Base-by-base conservation (phyloP, 257 asterid genomes). In the Fraxinus excelsior region DNA sequence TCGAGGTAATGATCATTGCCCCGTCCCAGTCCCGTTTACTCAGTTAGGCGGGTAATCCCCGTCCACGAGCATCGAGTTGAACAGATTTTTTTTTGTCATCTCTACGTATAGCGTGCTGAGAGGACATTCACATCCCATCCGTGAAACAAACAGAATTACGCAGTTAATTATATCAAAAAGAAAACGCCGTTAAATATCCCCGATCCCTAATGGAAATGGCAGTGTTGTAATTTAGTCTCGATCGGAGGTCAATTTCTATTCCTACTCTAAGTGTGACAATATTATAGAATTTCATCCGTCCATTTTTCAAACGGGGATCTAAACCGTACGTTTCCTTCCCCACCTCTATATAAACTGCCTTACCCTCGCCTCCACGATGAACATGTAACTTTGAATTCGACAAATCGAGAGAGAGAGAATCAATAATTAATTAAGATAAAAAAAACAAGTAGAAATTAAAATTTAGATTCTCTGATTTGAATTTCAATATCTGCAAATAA, bases 251-350 rank as follows among this genome's bases (percentile, higher is more conserved):
- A 6, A 7, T 56, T 19, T 1, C 7, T 4, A 7, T 1, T 16
- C 16, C 21, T 6, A 53, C 64, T 4, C 64, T 53, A 14, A 18
- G 25, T 11, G 11, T 11, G 49, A 40, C 16, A 11, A 40, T 11
- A 23, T 0, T 18, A 49, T 49, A 7, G 5, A 84, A 85, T 87
- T 87, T 2, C 37, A 66, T 2, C 88, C 87, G 85, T 84, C 38
- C 0, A 60, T n/a, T 18, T 7, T 7, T 11, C 26, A 23, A 19
- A 26, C n/a, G 6, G 12, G 26, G 76, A 81, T 81, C 84, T 5
- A 21, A 42, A 67, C 84, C 81, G 81, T 73, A 62, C 32, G 34
- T 18, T 18, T 71, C 7, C 73, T 60, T 4, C 19, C 46, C 32
- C 21, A 4, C 68, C 28, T 3, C 12, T 81, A 26, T 76, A 81